Evolutionary conservation across 163 green algal species (phyloP).

Genomic region (Prototheca stagnorum): DNA sequence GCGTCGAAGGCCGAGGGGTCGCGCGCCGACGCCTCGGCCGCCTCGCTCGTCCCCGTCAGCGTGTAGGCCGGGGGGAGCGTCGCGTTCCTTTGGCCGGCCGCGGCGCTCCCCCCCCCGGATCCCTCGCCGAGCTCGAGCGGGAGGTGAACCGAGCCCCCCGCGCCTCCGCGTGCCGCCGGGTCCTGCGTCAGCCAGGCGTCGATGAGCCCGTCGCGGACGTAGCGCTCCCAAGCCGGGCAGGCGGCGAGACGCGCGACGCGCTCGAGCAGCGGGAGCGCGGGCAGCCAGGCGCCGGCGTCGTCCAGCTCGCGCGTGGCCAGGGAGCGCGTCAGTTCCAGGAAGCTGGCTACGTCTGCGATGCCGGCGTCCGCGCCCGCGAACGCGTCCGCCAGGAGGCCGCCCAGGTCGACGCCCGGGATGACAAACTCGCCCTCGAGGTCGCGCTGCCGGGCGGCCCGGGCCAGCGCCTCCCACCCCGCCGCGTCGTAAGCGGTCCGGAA

Average conservation of each 20-base stretch:
- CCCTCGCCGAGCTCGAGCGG: no score
- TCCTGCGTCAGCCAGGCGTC: background rate
- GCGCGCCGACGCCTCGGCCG: no score
- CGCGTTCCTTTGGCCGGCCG: no score
- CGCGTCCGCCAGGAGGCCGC: slow-evolving; percentile 30
- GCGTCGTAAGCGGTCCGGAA: slow-evolving; percentile 29
- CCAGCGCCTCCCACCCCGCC: background rate
- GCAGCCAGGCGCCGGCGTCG: slow-evolving; percentile 7
- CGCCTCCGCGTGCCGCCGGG: background rate
- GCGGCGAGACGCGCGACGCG: slow-evolving; percentile 6
- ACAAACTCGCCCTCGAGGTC: background rate
- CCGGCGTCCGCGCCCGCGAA: slow-evolving; percentile 20
- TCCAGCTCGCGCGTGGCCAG: background rate
- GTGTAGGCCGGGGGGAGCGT: no score
- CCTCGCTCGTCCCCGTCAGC: no score
- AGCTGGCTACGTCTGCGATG: slow-evolving; percentile 11
- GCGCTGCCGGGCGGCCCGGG: background rate
- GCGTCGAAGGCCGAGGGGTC: no score
- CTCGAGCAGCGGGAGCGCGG: slow-evolving; percentile 5
- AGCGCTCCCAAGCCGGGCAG: slow-evolving; percentile 9
- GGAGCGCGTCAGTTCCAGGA: slow-evolving; percentile 23
- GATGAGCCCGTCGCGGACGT: slow-evolving; percentile 4
- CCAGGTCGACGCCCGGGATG: slow-evolving; percentile 13
- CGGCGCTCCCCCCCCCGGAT: no score
- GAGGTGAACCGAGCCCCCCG: background rate